Evolutionary conservation across 139 green algal species (phyloP).

Genomic region (Chlamydomonas sp.): DNA sequence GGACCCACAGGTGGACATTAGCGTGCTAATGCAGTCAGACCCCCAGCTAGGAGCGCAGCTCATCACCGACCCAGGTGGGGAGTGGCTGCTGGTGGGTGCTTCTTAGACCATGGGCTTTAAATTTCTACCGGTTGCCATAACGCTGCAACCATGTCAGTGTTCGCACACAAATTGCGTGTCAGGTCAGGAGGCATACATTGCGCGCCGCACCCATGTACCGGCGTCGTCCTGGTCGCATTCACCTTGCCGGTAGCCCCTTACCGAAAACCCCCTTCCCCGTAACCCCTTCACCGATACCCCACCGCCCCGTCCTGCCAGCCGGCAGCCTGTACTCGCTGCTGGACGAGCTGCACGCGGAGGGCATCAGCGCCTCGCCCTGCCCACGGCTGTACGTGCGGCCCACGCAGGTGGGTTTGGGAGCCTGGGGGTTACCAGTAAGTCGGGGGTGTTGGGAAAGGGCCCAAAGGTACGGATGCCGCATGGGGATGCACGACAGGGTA

Average conservation of each 20-base stretch:
- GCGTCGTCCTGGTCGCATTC: too few relatives aligned
- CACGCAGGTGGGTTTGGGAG: neutral
- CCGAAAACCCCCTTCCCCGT: neutral
- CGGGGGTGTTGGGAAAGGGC: neutral
- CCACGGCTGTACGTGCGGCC: conserved; percentile 15
- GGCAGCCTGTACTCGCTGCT: conserved; percentile 4
- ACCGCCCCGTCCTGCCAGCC: neutral
- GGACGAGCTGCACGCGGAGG: conserved; percentile 25
- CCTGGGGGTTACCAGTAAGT: neutral
- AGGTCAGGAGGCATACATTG: too few relatives aligned
- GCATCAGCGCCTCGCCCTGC: conserved; percentile 5
- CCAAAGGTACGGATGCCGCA: neutral
- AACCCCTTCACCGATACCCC: neutral
- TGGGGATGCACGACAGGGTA: neutral
- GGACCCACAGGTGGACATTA: conserved; percentile 11
- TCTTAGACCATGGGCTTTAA: neutral
- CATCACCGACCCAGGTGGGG: conserved; percentile 13
- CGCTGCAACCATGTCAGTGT: neutral
- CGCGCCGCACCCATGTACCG: too few relatives aligned
- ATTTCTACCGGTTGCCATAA: neutral
- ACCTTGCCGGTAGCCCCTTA: neutral
- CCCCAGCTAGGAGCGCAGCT: neutral
- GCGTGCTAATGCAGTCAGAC: neutral
- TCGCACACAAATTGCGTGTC: too few relatives aligned
- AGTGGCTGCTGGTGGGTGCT: neutral